Conservation (phyloP, 805 yeast genomes). For the Candida xiaguanensis region DNA sequence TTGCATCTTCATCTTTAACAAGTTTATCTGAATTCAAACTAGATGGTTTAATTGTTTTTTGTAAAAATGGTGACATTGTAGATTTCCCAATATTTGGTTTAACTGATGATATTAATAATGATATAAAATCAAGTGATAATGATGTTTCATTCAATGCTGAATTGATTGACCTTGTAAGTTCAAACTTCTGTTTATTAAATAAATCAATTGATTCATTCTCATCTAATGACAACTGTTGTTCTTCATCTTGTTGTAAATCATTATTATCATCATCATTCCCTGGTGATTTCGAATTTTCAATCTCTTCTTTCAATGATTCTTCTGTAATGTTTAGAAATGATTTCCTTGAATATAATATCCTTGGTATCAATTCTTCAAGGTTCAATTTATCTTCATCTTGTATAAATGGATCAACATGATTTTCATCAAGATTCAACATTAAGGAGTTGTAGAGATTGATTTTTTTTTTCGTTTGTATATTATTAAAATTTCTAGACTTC, state of each 20-base stretch:
- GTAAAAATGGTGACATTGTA: conserved; percentile 83
- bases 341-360: conserved; percentile 56
- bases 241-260: conserved; percentile 7
- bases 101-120: conserved; percentile 72
- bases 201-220: conserved; percentile 28
- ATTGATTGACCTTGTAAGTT: conserved; percentile 49
- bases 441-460: background rate
- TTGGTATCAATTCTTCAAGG: conserved; percentile 54
- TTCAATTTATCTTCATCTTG: conserved; percentile 43
- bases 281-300: conserved; percentile 19
- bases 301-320: conserved; percentile 46
- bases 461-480: background rate
- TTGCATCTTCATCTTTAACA: conserved; percentile 15
- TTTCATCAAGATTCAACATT: conserved; percentile 19
- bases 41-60: conserved; percentile 70
- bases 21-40: conserved; percentile 56
- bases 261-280: too few species aligned
- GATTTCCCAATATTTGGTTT: conserved; percentile 84
- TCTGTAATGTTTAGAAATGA: conserved; percentile 60
- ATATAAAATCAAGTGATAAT: conserved; percentile 79
- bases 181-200: conserved; percentile 49
- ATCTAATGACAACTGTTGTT: too few species aligned
- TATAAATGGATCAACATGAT: conserved; percentile 33
- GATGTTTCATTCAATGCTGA: conserved; percentile 87
- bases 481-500: background rate